Evolutionary conservation across 2,329 filamentous ascomycete species (phyloP).

Genomic region (Cladosporium sp.): DNA sequence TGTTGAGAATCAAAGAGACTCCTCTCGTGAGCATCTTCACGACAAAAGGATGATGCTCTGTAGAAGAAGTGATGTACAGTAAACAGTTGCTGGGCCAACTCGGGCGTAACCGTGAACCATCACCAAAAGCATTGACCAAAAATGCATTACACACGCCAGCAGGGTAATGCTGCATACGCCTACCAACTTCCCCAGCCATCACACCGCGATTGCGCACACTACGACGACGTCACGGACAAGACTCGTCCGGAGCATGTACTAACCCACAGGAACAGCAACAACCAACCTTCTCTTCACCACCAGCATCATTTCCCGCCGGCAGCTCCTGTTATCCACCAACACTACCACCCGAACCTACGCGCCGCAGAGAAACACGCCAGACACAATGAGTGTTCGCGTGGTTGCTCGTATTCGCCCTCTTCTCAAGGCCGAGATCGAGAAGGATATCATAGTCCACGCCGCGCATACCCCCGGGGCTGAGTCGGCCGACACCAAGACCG

Average conservation of each 20-base stretch:
- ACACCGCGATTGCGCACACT: background rate
- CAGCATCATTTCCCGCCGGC: background rate
- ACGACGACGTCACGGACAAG: background rate
- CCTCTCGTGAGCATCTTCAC: background rate
- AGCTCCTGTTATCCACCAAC: background rate
- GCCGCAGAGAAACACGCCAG: conserved; percentile 1
- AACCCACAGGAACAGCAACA: conserved; percentile 10
- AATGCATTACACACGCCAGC: background rate
- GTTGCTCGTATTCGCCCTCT: conserved; percentile 89
- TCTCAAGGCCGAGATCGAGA: conserved; percentile 79
- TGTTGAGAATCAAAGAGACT: background rate
- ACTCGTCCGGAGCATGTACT: conserved; percentile 11
- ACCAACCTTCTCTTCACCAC: conserved; percentile 4
- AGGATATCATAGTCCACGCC: conserved; percentile 78
- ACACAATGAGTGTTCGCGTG: conserved; percentile 67
- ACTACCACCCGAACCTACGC: conserved; percentile 2
- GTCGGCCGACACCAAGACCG: conserved; percentile 44
- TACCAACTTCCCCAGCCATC: background rate
- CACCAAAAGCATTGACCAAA: background rate
- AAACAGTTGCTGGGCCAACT: conserved; percentile 3
- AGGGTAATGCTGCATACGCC: background rate
- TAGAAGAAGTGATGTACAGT: background rate
- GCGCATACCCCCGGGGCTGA: conserved; percentile 56
- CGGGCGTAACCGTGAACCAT: background rate
- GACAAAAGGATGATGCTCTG: background rate